Base-by-base conservation (phyloP, 2,329 filamentous ascomycete genomes). In the Epichloe uncinata region DNA sequence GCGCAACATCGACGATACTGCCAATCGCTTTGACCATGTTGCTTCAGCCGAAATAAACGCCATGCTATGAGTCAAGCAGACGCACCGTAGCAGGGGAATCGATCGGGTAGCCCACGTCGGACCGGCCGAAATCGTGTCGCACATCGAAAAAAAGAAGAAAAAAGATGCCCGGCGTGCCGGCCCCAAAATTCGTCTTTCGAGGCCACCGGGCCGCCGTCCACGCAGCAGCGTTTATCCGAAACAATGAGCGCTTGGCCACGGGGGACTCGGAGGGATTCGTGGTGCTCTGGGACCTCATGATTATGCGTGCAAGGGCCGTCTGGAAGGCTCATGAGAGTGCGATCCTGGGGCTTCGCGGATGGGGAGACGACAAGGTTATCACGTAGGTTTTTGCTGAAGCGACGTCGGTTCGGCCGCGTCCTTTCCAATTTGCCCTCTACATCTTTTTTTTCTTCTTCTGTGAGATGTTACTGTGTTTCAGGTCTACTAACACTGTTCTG, bases 251-350 rank as follows among this genome's bases (percentile, higher is more conserved):
- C 35, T 79, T 98, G 5, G 71, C 87, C 12, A 93, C 88, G 0
- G 91, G 86, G 36, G 93, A 98, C 67, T 86, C 88, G 8, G 86
- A 95, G 41, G 93, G 93, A 52, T 96, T 85, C 75, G 73, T 95
- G 35, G 77, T 95, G 6, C 69, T 89, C 20, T 98, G 93, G 93
- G 84, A 87, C 62, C 71, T 95, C 38, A 77, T 83, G 26, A 86
- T 82, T 47, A 90, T 94, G 72, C 78, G 93, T 35, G 79, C 91
- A 0, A 74, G 81, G 8, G 87, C 84, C 1, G 87, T 93, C 3
- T 98, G 93, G 93, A 83, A 79, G 59, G 86, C 88, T 1, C 93
- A 98, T 64, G 73, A 79, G 42, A 84, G 78, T 35, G 78, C 87
- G 18, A 82, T 97, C 30, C 73, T 97, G 15, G 86, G 83, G 4